Conservation (phyloP, 495 filamentous ascomycete genomes). For the Usnea hakonensis region DNA sequence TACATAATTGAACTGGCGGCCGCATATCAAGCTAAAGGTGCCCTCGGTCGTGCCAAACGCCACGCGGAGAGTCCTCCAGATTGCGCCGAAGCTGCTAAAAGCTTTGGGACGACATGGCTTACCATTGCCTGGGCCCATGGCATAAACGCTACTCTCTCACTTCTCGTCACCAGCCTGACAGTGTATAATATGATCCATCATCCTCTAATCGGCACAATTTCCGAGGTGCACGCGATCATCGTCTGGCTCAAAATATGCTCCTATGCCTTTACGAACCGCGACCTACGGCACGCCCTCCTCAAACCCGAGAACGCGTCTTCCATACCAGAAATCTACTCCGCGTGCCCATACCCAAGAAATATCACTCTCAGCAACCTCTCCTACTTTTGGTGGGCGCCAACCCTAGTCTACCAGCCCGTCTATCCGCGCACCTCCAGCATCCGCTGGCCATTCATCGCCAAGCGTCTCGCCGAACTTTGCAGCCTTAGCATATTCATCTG, state of each 20-base stretch:
- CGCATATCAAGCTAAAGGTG: conserved; percentile 62
- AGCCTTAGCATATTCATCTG: conserved; percentile 80
- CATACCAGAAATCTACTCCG: conserved; percentile 68
- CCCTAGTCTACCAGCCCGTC: conserved; percentile 91
- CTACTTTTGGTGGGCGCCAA: conserved; percentile 98
- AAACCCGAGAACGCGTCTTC: conserved; percentile 51
- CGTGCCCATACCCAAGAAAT: conserved; percentile 85
- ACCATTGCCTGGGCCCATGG: conserved; percentile 69
- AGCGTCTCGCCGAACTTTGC: conserved; percentile 68
- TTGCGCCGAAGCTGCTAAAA: conserved; percentile 34
- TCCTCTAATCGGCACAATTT: conserved; percentile 84
- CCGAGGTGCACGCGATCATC: conserved; percentile 85
- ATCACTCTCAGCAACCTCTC: conserved; percentile 76
- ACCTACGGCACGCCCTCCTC: conserved; percentile 81
- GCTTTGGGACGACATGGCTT: conserved; percentile 66
- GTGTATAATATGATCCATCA: conserved; percentile 90
- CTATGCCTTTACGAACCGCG: conserved; percentile 93
- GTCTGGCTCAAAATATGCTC: conserved; percentile 94
- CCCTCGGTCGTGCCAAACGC: conserved; percentile 55
- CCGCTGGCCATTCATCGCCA: conserved; percentile 77
- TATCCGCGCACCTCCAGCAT: conserved; percentile 76
- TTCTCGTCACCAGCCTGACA: conserved; percentile 69
- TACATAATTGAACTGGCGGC: conserved; percentile 80
- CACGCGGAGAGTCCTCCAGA: conserved; percentile 47
- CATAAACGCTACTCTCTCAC: conserved; percentile 73